Evolutionary conservation across 164 flowering plant species (phyloP).

Genomic region (Warburgia ugandensis): DNA sequence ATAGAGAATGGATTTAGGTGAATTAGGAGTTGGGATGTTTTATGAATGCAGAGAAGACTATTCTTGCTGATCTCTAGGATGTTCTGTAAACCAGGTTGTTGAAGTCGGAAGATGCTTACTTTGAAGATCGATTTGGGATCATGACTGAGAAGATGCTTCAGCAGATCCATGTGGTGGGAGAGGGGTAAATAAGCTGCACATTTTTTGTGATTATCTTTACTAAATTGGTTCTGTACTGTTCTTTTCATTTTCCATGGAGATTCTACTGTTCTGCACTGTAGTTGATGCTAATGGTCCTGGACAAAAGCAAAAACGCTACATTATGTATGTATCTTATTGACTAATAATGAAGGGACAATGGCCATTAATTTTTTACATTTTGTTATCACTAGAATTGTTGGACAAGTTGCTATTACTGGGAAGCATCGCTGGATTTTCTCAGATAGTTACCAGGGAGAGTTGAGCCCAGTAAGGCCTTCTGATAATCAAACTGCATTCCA

Average conservation of each 20-base stretch:
- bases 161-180: conserved; percentile 59
- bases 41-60: too few species aligned
- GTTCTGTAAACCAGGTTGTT: conserved; percentile 41
- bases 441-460: conserved; percentile 29
- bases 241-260: too few species aligned
- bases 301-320: too few species aligned
- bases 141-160: conserved; percentile 46
- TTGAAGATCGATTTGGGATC: conserved; percentile 37
- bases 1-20: too few species aligned
- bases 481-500: conserved; percentile 25
- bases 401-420: conserved; percentile 59
- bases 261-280: too few species aligned
- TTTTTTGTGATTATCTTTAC: not conserved
- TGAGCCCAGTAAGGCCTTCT: conserved; percentile 18
- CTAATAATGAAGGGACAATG: not conserved
- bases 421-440: conserved; percentile 54
- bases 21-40: too few species aligned
- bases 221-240: not conserved
- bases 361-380: conserved; percentile 8
- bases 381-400: conserved; percentile 40
- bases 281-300: too few species aligned
- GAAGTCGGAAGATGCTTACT: conserved; percentile 59
- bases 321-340: too few species aligned
- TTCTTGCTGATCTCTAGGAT: not conserved
- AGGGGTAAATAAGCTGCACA: conserved; percentile 54